Evolutionary conservation across 2,329 filamentous ascomycete species (phyloP).

Genomic region (Nemania sp.): DNA sequence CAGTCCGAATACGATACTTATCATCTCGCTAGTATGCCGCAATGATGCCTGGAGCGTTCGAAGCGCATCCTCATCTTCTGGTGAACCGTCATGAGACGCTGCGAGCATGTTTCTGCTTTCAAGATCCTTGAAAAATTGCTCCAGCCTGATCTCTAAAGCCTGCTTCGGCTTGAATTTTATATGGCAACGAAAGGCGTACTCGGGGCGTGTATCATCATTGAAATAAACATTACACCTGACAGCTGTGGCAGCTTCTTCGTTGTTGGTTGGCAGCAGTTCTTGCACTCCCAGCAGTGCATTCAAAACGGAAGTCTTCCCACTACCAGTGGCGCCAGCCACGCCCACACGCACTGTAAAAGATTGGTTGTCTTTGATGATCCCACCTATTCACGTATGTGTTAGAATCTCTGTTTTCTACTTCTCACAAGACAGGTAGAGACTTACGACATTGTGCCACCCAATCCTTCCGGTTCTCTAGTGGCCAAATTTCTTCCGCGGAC

Average conservation of each 20-base stretch:
- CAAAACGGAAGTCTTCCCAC: slow-evolving; percentile 35
- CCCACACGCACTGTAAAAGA: slow-evolving; percentile 31
- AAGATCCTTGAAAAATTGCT: slow-evolving; percentile 24
- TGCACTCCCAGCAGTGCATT: slow-evolving; percentile 30
- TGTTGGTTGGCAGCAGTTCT: slow-evolving; percentile 39
- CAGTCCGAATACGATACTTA: slow-evolving; percentile 32
- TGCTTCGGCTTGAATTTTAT: slow-evolving; percentile 28
- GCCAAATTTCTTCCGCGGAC: neutral
- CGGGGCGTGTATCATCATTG: slow-evolving; percentile 30
- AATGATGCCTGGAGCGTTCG: slow-evolving; percentile 13
- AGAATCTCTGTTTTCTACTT: neutral
- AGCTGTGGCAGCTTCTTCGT: slow-evolving; percentile 37
- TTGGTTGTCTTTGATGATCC: slow-evolving; percentile 5
- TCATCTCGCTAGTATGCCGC: too few relatives aligned
- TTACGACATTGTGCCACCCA: slow-evolving; percentile 7
- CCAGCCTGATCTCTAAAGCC: slow-evolving; percentile 24
- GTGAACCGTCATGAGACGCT: neutral
- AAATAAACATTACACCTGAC: slow-evolving; percentile 33
- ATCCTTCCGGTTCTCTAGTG: slow-evolving; percentile 3
- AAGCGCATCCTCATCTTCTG: slow-evolving; percentile 23
- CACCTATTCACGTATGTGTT: neutral
- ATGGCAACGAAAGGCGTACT: slow-evolving; percentile 27
- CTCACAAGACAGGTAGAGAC: neutral
- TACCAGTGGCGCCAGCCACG: slow-evolving; percentile 33
- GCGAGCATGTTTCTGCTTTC: neutral